Conservation (phyloP, 495 filamentous ascomycete species). For the Penicillium salamii region DNA sequence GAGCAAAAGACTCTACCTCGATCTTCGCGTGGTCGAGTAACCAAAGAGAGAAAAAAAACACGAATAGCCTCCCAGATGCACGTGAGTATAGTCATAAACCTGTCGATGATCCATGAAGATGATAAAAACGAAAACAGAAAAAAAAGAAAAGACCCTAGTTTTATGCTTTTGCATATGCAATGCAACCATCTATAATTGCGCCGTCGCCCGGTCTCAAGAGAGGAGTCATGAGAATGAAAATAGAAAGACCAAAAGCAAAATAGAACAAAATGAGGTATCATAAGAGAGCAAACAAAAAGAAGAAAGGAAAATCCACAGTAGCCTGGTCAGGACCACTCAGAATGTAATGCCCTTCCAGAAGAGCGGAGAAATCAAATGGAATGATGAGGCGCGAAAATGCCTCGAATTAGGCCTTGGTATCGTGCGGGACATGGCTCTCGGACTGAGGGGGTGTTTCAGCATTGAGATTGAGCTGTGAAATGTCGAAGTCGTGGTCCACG, state of each 20-base stretch:
- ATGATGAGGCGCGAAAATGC: not conserved
- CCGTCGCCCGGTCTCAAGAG: conserved; percentile 15
- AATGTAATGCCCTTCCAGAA: conserved; percentile 17
- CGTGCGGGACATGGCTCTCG: conserved; percentile 6
- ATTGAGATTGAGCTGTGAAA: conserved; percentile 26
- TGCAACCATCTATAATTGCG: conserved; percentile 25
- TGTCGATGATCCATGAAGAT: conserved; percentile 29
- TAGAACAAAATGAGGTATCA: conserved; percentile 14
- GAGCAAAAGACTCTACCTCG: conserved; percentile 3
- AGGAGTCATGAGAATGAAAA: conserved; percentile 11
- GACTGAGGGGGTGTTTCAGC: conserved; percentile 7
- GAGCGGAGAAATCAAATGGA: conserved; percentile 4
- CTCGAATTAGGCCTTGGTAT: conserved; percentile 3
- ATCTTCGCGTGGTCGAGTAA: conserved; percentile 2
- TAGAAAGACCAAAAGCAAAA: not conserved
- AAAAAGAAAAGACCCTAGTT: conserved; percentile 9
- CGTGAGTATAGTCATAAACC: conserved; percentile 34
- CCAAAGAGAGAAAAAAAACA: conserved; percentile 15
- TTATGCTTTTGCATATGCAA: conserved; percentile 22
- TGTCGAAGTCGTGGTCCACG: conserved; percentile 36
- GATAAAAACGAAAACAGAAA: conserved; percentile 9
- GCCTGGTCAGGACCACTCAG: conserved; percentile 1
- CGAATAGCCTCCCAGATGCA: conserved; percentile 43
- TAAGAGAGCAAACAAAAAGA: conserved; percentile 11
- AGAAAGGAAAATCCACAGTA: not conserved